Evolutionary conservation across 345 rosid species (phyloP).

Genomic region (Bruguiera sexangula): DNA sequence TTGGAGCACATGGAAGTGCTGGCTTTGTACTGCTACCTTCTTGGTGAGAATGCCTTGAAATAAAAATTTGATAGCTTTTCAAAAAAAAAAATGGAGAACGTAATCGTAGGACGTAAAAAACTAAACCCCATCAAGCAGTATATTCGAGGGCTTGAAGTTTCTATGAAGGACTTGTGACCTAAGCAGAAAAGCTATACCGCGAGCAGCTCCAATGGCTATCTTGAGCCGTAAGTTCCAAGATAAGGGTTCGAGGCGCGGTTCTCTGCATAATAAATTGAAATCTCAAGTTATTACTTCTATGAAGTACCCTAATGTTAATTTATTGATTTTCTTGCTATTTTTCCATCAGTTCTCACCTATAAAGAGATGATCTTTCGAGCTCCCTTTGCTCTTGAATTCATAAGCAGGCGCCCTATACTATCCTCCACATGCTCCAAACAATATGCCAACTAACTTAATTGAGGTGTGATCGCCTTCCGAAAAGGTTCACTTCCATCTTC

Average conservation of each 20-base stretch:
- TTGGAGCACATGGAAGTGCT: too few relatives aligned
- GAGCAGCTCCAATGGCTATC: conserved; percentile 75
- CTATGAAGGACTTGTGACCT: conserved; percentile 67
- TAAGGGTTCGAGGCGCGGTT: conserved; percentile 52
- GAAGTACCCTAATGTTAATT: neutral
- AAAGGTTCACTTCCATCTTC: conserved; percentile 78
- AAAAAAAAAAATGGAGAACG: too few relatives aligned
- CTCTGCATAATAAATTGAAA: conserved; percentile 28
- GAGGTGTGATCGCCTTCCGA: conserved; percentile 67
- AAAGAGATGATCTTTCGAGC: conserved; percentile 73
- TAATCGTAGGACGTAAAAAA: too few relatives aligned
- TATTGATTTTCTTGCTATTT: neutral
- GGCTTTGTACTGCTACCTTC: too few relatives aligned
- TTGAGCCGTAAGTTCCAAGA: conserved; percentile 74
- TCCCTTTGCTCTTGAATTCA: conserved; percentile 72
- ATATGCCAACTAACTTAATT: conserved; percentile 65
- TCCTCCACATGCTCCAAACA: conserved; percentile 48
- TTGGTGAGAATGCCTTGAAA: too few relatives aligned
- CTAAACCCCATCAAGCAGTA: conserved; percentile 2
- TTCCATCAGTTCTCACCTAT: conserved; percentile 48
- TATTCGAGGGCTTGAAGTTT: conserved; percentile 52
- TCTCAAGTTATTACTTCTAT: conserved; percentile 1
- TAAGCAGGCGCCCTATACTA: conserved; percentile 56
- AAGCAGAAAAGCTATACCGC: conserved; percentile 70
- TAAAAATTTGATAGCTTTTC: too few relatives aligned